Evolutionary conservation across 345 rosid species (phyloP), one percentile per base, ranked within the genome.

Genomic region (Eutrema yunnanense): DNA sequence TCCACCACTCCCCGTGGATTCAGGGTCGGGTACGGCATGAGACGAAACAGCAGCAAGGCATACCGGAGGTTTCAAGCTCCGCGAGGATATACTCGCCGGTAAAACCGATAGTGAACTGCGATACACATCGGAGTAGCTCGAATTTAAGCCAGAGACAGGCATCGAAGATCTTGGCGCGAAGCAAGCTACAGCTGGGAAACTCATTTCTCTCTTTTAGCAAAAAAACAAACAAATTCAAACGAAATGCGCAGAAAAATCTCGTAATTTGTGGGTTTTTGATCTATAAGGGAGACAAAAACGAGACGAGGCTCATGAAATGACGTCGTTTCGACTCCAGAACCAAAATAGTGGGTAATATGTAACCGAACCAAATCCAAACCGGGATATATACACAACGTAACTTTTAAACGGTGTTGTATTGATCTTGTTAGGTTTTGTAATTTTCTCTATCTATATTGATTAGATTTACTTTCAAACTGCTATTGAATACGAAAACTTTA

Each of bases 31-130:
- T 6, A 48, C 53, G 10, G 86, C 56, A n/a, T 73, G 81, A 54
- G 78, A 79, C 9, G 92, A 75, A 66, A 72, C 79, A 27, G 86
- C 82, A 9, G 80, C 54, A n/a, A 74, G 37, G 78, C 81, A 65
- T 14, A 79, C 49, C 52, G 71, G 72, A 12, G 70, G 34, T 57
- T 53, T 81, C 55, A 16, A 27, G 32, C 19, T 41, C 53, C 51
- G 71, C 12, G 41, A 49, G 22, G n/a, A n/a, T n/a, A n/a, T 9
- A 8, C 4, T 22, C 53, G 61, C 46, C 61, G 79, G 52, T 0
- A 9, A 62, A 46, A 13, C 3, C 6, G 49, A 50, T 6, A 19
- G 7, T 37, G 75, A 27, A 30, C 16, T 4, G 54, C 61, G 49
- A 34, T 9, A 3, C 27, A 16, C 12, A 50, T 27, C 40, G 47